Evolutionary conservation across 1,139 yeast species (phyloP).

Genomic region (Protomyces lactucae-debilis): DNA sequence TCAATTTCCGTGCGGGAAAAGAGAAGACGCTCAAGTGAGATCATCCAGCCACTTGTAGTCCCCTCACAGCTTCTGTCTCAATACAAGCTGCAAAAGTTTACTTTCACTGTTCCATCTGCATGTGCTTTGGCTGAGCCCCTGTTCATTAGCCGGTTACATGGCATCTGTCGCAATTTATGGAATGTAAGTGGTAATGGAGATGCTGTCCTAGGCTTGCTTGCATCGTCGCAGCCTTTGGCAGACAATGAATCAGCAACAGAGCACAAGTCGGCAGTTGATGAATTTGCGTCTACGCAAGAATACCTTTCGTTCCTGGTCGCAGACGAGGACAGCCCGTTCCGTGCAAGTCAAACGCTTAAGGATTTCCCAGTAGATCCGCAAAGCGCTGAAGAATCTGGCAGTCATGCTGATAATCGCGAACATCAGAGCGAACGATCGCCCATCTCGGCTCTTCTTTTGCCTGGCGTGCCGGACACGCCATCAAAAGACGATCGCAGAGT

Average conservation of each 20-base stretch:
- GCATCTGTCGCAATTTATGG: not conserved
- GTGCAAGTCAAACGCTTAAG: not conserved
- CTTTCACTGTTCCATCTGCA: not conserved
- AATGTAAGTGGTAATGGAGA: not conserved
- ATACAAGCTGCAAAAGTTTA: not conserved
- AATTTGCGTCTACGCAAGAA: not conserved
- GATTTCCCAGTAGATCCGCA: not conserved
- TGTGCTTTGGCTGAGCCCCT: not conserved
- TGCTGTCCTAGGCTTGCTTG: not conserved
- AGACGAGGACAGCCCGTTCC: not conserved
- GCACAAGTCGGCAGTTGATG: not conserved
- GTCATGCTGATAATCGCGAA: not conserved
- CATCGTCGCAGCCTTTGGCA: not conserved
- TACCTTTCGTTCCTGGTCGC: not conserved
- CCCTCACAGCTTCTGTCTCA: not conserved
- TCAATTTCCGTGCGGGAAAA: not conserved
- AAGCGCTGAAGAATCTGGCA: not conserved
- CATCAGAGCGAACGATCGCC: not conserved
- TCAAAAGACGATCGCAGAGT: not conserved
- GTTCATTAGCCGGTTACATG: not conserved
- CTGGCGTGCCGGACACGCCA: not conserved
- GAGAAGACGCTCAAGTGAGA: not conserved
- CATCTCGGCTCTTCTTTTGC: not conserved
- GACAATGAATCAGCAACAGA: not conserved
- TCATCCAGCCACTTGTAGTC: not conserved